Base-by-base conservation (phyloP, 768 basidiomycete species). In the Clitopilus passeckerianus region DNA sequence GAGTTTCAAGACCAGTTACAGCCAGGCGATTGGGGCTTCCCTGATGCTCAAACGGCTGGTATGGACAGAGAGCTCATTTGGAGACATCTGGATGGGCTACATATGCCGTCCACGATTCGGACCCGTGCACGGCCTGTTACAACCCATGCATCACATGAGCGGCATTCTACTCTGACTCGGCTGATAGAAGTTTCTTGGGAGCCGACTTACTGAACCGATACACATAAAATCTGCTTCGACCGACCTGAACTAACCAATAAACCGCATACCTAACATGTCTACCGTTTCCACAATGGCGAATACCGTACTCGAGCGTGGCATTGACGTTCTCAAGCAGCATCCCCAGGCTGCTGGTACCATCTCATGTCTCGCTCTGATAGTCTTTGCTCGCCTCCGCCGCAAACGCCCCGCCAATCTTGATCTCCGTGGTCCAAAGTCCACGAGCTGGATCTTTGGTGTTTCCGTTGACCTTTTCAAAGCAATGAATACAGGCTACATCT, bases 361-460 rank as follows among this genome's bases (percentile, higher is more conserved):
- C 34, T 15, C 15, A 7, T 35, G 7, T 15, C 7, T 15, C 12
- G 37, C 37, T 12, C 37, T 41, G n/a, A 5, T 41, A 2, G 37
- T 41, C 37, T 41, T 41, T 9, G 12, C 37, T 41, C 37, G 37
- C n/a, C n/a, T 41, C 5, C 37, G 37, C n/a, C 37, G 37, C n/a
- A 14, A 41, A 41, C 37, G 37, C 5, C 7, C 27, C 27, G 3
- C 14, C n/a, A n/a, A 12, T 15, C 37, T 41, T 9, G 10, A 41
- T 12, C 37, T 41, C n/a, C 12, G 37, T 15, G 37, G 37, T 5
- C 37, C 37, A 5, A 14, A 64, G 7, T 56, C 57, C 14, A 63
- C 66, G 27, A 53, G 27, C 22, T 64, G 64, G 10, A 64, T 53
- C 10, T 64, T 41, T 1, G 50, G 24, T 6, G 63, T 46, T 18